Base-by-base conservation (phyloP, 768 basidiomycete species). In the Pulveroboletus frians region DNA sequence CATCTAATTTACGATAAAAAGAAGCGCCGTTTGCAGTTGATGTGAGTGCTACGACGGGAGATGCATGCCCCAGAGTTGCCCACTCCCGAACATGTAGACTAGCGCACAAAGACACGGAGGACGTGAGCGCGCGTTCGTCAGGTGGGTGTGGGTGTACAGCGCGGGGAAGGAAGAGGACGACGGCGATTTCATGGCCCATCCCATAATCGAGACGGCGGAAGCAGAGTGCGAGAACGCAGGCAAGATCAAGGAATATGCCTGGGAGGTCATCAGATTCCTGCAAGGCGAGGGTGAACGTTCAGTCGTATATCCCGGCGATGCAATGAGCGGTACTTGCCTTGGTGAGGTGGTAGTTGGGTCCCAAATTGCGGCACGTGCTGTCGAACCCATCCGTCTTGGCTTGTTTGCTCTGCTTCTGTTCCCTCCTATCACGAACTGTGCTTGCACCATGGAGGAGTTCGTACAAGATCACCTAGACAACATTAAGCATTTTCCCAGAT, bases 191-290 rank as follows among this genome's bases (percentile, higher is more conserved):
- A 60, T 99, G 96, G 1, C 96, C 96, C 4, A 91, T 92, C 1
- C 96, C 95, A 63, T 97, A 98, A 73, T 99, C 96, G 71, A 98
- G 82, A 47, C 96, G 81, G 11, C 79, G 77, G 59, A 91, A 87
- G 4, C 83, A 81, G 32, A 82, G 71, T 7, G 74, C 76, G 14
- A 67, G 52, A 17, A 62, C 62, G 35, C 73, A 73, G 13, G 71
- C 64, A 11, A 71, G 49, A 5, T 77, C 74, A 9, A 92, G 71
- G 39, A 85, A 70, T 14, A 55, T 51, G 27, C 56, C 57, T 44
- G 84, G 73, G 30, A 87, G 73, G 3, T 63, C 60, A 51, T 78
- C 79, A 45, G 74, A 75, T 64, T 77, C 75, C 81, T 89, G 62
- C 18, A 4, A 14, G 39, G 30, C 29, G 9, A 3, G 2, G 7